Percentiles rank a stretch among this genome's conserved stretches.
These are phyloP conservation scores for Conticribra guillardii DNA, from an alignment of 108 stramenopile genomes.

Conservation along the genomic window DNA sequence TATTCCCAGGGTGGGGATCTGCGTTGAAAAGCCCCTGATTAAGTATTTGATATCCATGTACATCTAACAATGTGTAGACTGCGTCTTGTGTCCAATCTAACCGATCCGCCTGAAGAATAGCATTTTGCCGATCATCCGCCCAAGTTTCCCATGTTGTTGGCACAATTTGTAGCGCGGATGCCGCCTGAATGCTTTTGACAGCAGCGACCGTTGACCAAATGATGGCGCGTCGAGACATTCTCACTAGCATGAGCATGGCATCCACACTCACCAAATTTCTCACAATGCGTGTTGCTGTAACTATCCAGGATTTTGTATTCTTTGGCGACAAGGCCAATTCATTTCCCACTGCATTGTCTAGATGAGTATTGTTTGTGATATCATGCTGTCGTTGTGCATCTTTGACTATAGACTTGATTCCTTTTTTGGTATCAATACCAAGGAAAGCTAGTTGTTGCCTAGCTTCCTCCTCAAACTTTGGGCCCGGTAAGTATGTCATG, in stretches of 20 bases:
- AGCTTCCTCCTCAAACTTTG: slow-evolving; percentile 77
- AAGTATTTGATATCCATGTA: slow-evolving; percentile 83
- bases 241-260: slow-evolving; percentile 53
- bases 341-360: slow-evolving; percentile 1
- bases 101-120: slow-evolving; percentile 38
- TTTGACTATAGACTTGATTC: slow-evolving; percentile 47
- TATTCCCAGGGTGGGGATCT: slow-evolving; percentile 69
- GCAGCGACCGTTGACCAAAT: slow-evolving; percentile 55
- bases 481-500: slow-evolving; percentile 77
- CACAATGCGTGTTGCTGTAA: slow-evolving; percentile 23
- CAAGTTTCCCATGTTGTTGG: slow-evolving; percentile 61
- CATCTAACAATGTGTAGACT: slow-evolving; percentile 70
- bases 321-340: slow-evolving; percentile 20
- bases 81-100: slow-evolving; percentile 61
- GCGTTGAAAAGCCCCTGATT: slow-evolving; percentile 73
- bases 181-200: slow-evolving; percentile 50
- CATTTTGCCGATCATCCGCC: slow-evolving; percentile 59
- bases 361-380: not conserved
- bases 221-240: slow-evolving; percentile 47
- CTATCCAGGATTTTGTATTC: slow-evolving; percentile 29
- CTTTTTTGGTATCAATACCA: slow-evolving; percentile 66
- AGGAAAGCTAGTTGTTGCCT: slow-evolving; percentile 56
- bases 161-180: slow-evolving; percentile 30
- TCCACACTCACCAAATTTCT: slow-evolving; percentile 64
- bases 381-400: slow-evolving; percentile 12